These are phyloP conservation scores for Nakazawaea ernobii DNA, from an alignment of 805 yeast species.

Conservation along the genomic window DNA sequence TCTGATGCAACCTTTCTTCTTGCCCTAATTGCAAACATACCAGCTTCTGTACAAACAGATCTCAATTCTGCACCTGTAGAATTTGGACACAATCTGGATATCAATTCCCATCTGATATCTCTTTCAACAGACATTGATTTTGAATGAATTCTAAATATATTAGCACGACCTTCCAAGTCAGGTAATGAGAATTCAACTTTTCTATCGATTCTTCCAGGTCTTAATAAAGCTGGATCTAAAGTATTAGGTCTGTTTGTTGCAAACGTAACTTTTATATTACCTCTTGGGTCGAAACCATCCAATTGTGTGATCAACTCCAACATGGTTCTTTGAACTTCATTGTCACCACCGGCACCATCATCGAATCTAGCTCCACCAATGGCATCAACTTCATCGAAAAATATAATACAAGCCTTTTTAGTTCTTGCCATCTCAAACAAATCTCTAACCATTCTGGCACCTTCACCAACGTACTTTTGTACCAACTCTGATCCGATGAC, in stretches of 20 bases:
- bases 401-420: constrained; percentile 95
- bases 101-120: constrained; percentile 97
- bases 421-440: constrained; percentile 98
- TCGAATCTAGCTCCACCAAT: constrained; percentile 99
- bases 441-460: constrained; percentile 99
- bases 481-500: constrained; percentile 98
- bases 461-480: constrained; percentile 98
- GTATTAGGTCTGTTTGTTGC: constrained; percentile 99
- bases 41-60: constrained; percentile 98
- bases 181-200: constrained; percentile 96
- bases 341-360: constrained; percentile 99
- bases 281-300: constrained; percentile 98
- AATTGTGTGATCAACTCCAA: constrained; percentile 94
- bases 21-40: constrained; percentile 98
- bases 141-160: constrained; percentile 94
- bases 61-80: constrained; percentile 98
- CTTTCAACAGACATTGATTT: constrained; percentile 97
- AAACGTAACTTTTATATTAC: constrained; percentile 98
- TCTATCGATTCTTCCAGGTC: constrained; percentile 99
- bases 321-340: constrained; percentile 99
- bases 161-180: constrained; percentile 96
- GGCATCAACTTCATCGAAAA: constrained; percentile 98
- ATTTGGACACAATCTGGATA: constrained; percentile 95
- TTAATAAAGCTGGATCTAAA: constrained; percentile 91
- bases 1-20: constrained; percentile 98